Percentiles rank a stretch among this genome's conserved stretches.
phyloP scores from a whole-genome alignment of 2,329 filamentous ascomycete genomes.

The Akanthomyces dipterigenus region DNA sequence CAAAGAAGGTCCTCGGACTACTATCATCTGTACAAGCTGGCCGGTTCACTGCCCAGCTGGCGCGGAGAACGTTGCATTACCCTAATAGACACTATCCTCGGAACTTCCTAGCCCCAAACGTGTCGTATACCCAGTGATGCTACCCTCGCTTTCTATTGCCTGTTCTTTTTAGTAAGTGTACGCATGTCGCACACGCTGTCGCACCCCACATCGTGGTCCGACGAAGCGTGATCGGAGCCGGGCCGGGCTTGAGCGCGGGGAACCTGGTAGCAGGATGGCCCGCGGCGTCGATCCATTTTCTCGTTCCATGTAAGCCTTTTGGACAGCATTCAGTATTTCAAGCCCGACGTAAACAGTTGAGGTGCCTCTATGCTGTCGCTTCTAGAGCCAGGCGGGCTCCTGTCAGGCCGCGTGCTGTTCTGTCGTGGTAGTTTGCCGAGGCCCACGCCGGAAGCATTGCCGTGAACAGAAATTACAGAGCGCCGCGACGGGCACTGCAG shows the following conservation, averaged over 20 bases:
- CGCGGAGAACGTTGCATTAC: neutral
- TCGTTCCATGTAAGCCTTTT: neutral
- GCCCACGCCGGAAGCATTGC: no score
- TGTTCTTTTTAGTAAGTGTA: neutral
- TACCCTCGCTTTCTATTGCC: neutral
- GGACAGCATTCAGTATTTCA: neutral
- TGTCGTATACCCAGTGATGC: neutral
- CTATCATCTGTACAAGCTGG: no score
- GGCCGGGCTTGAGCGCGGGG: neutral
- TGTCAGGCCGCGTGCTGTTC: no score
- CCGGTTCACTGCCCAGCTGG: neutral
- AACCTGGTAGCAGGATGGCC: neutral
- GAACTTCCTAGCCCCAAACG: neutral
- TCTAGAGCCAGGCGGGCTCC: no score
- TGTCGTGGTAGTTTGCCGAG: no score
- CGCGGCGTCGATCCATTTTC: neutral
- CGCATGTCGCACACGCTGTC: neutral
- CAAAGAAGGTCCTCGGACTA: no score
- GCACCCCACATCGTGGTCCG: neutral
- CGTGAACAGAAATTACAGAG: no score
- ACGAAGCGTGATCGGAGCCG: constrained; percentile 7
- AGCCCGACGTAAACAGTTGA: neutral
- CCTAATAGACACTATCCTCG: neutral
- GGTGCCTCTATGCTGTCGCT: no score
- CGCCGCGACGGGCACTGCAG: no score